These are phyloP conservation scores for Auxenochlorella pyrenoidosa DNA, from an alignment of 139 green algal genomes.

Conservation along the genomic window DNA sequence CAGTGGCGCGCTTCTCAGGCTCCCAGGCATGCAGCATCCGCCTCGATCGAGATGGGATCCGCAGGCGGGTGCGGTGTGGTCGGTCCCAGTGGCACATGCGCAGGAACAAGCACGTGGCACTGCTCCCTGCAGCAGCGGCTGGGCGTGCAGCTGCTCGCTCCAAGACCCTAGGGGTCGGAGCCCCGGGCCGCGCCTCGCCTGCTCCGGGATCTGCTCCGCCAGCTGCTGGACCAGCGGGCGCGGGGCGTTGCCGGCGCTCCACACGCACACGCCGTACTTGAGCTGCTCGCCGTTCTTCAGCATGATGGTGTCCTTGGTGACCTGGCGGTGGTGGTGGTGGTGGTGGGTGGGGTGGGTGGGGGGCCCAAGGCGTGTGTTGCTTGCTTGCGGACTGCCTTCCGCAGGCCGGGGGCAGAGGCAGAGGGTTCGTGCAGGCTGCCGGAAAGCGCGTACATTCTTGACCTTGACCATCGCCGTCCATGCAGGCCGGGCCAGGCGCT, in stretches of 20 bases:
- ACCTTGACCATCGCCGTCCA: too few relatives aligned
- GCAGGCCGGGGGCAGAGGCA: not conserved
- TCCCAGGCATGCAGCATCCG: not conserved
- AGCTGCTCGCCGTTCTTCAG: slow-evolving; percentile 49
- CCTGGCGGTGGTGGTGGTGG: slow-evolving; percentile 2
- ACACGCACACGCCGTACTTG: slow-evolving; percentile 69
- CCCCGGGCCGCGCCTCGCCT: not conserved
- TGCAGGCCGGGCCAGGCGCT: not conserved
- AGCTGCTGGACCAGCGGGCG: slow-evolving; percentile 25
- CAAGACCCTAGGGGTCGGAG: not conserved
- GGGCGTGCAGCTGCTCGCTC: too few relatives aligned
- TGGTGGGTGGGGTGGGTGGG: too few relatives aligned
- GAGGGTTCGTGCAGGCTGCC: not conserved
- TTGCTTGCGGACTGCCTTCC: not conserved
- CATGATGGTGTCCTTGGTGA: slow-evolving; percentile 39
- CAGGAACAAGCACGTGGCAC: too few relatives aligned
- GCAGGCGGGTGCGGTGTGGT: too few relatives aligned
- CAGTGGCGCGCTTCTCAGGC: not conserved
- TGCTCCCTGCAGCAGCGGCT: too few relatives aligned
- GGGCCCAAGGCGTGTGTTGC: not conserved
- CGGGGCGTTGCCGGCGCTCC: slow-evolving; percentile 58
- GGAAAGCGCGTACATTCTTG: too few relatives aligned
- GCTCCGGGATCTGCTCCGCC: slow-evolving; percentile 12
- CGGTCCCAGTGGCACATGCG: too few relatives aligned
- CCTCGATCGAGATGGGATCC: too few relatives aligned